These are phyloP conservation scores for Dothistroma pini DNA, from an alignment of 2,329 filamentous ascomycete genomes.

Conservation along the genomic window DNA sequence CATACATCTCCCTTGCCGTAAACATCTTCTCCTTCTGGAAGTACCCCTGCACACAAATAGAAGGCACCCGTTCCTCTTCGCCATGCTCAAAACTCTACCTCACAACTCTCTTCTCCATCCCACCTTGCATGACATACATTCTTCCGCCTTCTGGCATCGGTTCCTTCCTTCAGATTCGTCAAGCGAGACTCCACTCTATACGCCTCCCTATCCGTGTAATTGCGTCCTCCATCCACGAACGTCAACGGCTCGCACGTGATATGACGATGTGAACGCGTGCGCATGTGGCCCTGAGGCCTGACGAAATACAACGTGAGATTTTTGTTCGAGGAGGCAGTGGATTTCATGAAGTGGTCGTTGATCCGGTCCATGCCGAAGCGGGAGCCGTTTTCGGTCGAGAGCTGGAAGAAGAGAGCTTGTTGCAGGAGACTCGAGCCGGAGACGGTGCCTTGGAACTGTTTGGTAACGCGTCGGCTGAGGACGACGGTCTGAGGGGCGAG, in stretches of 20 bases:
- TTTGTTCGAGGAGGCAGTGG: no score
- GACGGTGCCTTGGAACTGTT: constrained; percentile 4
- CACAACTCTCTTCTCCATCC: background rate
- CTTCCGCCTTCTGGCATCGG: background rate
- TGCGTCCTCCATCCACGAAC: no score
- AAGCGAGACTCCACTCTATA: no score
- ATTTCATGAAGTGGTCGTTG: background rate
- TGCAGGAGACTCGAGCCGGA: background rate
- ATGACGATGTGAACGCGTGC: no score
- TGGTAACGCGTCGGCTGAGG: constrained; percentile 7
- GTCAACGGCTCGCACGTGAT: no score
- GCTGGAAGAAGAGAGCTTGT: constrained; percentile 7
- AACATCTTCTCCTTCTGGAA: no score
- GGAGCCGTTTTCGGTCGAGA: background rate
- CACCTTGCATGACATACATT: background rate
- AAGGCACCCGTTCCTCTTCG: no score
- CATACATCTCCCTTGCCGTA: no score
- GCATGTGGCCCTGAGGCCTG: no score
- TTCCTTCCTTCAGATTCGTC: background rate
- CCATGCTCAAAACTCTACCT: background rate
- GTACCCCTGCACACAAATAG: no score
- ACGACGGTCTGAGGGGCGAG: constrained; percentile 2
- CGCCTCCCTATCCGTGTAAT: no score
- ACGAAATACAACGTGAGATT: no score
- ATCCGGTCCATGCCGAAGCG: background rate